Evolutionary conservation across 768 basidiomycete species (phyloP).

Genomic region (Russula ochroleuca): DNA sequence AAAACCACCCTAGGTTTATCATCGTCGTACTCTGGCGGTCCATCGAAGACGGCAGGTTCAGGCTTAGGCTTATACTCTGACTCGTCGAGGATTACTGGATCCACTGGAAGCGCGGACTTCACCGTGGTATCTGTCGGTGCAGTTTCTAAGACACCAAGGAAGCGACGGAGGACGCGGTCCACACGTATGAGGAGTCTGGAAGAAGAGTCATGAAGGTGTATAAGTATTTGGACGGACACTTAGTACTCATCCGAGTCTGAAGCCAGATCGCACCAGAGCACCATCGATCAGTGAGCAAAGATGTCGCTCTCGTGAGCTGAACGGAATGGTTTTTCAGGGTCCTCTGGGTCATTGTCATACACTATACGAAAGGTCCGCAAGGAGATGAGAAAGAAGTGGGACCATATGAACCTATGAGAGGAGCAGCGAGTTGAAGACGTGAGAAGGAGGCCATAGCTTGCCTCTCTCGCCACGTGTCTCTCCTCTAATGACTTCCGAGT

Average conservation of each 20-base stretch:
- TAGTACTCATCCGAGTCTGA: slow-evolving; percentile 79
- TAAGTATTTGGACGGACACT: slow-evolving; percentile 30
- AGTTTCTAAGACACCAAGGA: slow-evolving; percentile 85
- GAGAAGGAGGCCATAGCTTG: slow-evolving; percentile 53
- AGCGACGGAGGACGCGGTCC: slow-evolving; percentile 84
- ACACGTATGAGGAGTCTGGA: slow-evolving; percentile 88
- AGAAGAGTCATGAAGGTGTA: neutral
- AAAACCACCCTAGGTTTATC: slow-evolving; percentile 48
- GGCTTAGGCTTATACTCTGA: slow-evolving; percentile 29
- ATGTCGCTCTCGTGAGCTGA: slow-evolving; percentile 83
- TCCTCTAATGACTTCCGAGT: neutral
- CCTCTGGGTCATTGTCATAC: slow-evolving; percentile 82
- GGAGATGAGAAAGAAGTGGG: neutral
- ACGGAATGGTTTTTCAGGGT: slow-evolving; percentile 55
- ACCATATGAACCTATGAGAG: slow-evolving; percentile 61
- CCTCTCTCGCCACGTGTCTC: slow-evolving; percentile 14
- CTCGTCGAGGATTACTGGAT: slow-evolving; percentile 48
- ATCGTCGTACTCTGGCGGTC: slow-evolving; percentile 28
- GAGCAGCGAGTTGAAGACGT: slow-evolving; percentile 81
- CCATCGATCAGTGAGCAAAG: slow-evolving; percentile 87
- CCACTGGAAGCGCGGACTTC: slow-evolving; percentile 86
- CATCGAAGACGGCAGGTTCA: slow-evolving; percentile 29
- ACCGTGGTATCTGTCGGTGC: slow-evolving; percentile 75
- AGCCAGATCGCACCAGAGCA: slow-evolving; percentile 84
- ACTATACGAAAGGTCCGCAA: slow-evolving; percentile 43